Conservation (phyloP, 2,329 filamentous ascomycete species). For the Fusarium buharicum region DNA sequence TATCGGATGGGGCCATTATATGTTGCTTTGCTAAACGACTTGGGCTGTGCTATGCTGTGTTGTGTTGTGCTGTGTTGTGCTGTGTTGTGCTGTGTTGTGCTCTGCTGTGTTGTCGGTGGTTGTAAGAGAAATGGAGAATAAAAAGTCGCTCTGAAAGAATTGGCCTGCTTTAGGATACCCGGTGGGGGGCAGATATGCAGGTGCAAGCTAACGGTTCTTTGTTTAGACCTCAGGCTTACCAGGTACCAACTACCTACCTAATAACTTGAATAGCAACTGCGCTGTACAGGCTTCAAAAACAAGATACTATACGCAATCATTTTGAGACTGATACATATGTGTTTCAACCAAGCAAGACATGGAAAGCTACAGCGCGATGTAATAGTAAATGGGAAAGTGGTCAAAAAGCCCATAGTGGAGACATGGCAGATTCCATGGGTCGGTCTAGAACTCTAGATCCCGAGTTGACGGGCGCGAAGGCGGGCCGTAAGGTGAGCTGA, state of each 20-base stretch:
- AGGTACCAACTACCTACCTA: too few species aligned
- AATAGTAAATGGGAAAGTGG: slow-evolving; percentile 29
- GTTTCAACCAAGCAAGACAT: too few species aligned
- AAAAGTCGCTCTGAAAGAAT: neutral
- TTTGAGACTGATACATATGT: too few species aligned
- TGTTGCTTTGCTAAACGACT: neutral
- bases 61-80: neutral
- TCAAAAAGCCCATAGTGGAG: slow-evolving; percentile 25
- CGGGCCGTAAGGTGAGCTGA: slow-evolving; percentile 6
- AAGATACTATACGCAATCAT: too few species aligned
- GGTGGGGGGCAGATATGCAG: neutral
- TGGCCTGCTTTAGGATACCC: slow-evolving; percentile 3
- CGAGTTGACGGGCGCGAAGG: slow-evolving; percentile 15
- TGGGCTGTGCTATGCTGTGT: too few species aligned
- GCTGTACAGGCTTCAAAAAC: too few species aligned
- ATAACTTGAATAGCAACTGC: too few species aligned
- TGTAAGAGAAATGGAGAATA: slow-evolving; percentile 16
- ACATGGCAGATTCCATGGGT: slow-evolving; percentile 34
- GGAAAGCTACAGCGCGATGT: neutral
- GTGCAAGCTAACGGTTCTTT: too few species aligned
- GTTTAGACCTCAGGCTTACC: too few species aligned
- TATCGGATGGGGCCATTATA: slow-evolving; percentile 29
- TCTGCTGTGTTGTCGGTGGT: neutral
- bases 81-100: too few species aligned
- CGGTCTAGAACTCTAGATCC: slow-evolving; percentile 30